Conservation (phyloP, 192 early-diverging fungal genomes). For the Podila epigama region DNA sequence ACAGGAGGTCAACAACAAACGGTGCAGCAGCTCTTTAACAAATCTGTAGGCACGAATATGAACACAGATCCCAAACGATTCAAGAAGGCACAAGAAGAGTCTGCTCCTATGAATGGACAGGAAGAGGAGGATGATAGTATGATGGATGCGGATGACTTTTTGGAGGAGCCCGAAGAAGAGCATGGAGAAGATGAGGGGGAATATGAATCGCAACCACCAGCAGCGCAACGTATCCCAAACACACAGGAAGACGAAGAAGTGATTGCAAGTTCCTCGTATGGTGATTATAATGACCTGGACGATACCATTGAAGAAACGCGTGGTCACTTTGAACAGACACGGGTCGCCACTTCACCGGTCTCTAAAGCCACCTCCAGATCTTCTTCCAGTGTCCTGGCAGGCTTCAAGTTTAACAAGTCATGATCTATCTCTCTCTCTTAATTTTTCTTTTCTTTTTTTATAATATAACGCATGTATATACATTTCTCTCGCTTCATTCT, state of each 20-base stretch:
- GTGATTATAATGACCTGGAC: slow-evolving; percentile 6
- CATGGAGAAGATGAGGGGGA: slow-evolving; percentile 6
- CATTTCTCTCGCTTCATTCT: too few species aligned
- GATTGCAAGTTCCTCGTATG: not conserved
- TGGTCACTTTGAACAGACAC: slow-evolving; percentile 27
- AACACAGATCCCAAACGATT: slow-evolving; percentile 15
- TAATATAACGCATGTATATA: too few species aligned
- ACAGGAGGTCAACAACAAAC: slow-evolving; percentile 35
- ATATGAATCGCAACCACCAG: slow-evolving; percentile 7
- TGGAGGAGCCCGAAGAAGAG: slow-evolving; percentile 13
- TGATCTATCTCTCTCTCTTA: not conserved
- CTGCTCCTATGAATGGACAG: too few species aligned
- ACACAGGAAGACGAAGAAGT: slow-evolving; percentile 9
- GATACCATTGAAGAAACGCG: slow-evolving; percentile 35
- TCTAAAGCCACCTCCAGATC: slow-evolving; percentile 10
- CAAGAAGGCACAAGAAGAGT: slow-evolving; percentile 15
- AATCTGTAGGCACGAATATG: not conserved
- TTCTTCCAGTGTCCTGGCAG: slow-evolving; percentile 12
- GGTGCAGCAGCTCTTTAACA: slow-evolving; percentile 19
- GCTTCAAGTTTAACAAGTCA: slow-evolving; percentile 36
- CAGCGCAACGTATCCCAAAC: slow-evolving; percentile 12
- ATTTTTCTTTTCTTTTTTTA: too few species aligned
- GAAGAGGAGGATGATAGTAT: not conserved
- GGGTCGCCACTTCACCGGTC: slow-evolving; percentile 16
- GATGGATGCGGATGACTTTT: slow-evolving; percentile 46